phyloP scores from a whole-genome alignment of 176 grass and related monocot species.

The Alloteropsis semialata region DNA sequence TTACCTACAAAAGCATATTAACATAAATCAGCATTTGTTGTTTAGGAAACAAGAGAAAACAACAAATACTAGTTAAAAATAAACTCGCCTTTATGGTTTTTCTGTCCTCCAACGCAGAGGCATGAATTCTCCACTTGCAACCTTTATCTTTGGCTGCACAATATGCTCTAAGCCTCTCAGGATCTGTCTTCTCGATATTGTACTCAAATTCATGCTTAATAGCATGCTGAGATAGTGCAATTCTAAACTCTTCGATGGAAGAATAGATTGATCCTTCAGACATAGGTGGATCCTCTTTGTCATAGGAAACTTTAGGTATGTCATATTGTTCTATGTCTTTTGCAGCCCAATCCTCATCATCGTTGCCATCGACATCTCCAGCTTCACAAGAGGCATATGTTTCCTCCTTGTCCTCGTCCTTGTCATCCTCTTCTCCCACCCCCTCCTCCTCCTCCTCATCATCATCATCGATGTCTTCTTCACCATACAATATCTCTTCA shows the following conservation, averaged over 20 bases:
- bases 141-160: neutral
- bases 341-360: too few relatives aligned
- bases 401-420: too few relatives aligned
- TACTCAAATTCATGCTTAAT: constrained; percentile 9
- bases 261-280: neutral
- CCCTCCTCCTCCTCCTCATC: too few relatives aligned
- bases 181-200: neutral
- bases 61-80: neutral
- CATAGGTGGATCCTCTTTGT: neutral
- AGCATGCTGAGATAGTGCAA: neutral
- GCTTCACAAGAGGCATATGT: too few relatives aligned
- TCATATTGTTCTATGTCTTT: too few relatives aligned
- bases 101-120: neutral
- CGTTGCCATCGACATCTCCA: too few relatives aligned
- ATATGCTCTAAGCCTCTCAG: neutral
- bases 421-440: too few relatives aligned
- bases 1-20: neutral
- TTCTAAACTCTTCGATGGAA: neutral
- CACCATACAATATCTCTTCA: too few relatives aligned
- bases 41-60: neutral
- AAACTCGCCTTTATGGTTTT: neutral
- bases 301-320: too few relatives aligned
- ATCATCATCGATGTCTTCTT: too few relatives aligned
- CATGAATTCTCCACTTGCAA: neutral
- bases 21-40: too few relatives aligned